Evolutionary conservation across 73 alveolate genomes (phyloP).

Genomic region (Symbiodinium pilosum): DNA sequence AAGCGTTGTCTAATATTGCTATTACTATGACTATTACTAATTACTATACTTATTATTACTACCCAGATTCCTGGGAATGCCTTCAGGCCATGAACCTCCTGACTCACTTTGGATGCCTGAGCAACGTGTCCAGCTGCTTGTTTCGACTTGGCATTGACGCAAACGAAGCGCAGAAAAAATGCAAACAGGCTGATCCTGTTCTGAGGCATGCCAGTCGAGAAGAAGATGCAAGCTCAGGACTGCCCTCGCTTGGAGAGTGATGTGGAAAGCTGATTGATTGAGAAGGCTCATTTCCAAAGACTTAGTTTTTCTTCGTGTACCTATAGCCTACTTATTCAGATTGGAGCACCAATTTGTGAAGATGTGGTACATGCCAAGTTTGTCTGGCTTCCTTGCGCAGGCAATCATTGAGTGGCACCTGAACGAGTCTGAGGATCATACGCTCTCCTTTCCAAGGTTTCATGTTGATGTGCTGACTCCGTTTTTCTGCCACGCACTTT

Average conservation of each 20-base stretch:
- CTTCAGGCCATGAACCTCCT: constrained; percentile 76
- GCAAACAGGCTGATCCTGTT: background rate
- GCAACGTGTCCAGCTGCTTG: background rate
- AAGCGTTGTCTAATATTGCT: background rate
- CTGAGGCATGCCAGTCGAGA: constrained; percentile 60
- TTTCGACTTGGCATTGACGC: no score
- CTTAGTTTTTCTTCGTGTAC: no score
- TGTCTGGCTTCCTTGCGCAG: background rate
- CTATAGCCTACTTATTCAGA: no score
- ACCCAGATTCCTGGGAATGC: background rate
- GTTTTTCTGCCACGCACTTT: background rate
- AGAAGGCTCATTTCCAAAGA: no score
- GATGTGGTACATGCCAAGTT: background rate
- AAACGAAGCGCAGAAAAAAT: background rate
- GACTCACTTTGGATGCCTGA: constrained; percentile 69
- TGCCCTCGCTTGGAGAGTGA: no score
- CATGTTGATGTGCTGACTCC: background rate
- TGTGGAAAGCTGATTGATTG: no score
- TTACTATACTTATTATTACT: background rate
- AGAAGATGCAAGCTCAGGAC: constrained; percentile 54
- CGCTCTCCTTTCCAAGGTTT: constrained; percentile 45
- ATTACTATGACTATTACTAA: background rate
- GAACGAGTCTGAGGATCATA: constrained; percentile 36
- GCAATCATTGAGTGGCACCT: constrained; percentile 22
- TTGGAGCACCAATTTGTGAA: no score